Conservation (phyloP, 2,329 filamentous ascomycete species). For the Epichloe brachyelytri region DNA sequence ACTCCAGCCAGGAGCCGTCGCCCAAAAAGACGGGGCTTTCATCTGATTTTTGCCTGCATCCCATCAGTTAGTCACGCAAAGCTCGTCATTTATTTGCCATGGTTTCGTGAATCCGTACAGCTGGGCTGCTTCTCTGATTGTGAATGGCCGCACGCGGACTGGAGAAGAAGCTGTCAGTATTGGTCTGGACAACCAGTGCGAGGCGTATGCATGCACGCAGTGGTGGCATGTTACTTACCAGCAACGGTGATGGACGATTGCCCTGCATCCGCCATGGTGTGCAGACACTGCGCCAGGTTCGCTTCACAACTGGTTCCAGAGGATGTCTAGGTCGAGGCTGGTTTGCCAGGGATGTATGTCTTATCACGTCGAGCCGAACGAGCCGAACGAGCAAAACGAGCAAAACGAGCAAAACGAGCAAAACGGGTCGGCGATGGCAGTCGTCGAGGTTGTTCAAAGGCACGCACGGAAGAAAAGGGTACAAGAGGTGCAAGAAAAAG, state of each 20-base stretch:
- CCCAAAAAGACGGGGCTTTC: conserved; percentile 89
- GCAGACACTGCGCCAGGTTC: neutral
- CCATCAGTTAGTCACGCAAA: conserved; percentile 2
- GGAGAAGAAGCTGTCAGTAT: conserved; percentile 15
- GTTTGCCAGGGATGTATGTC: neutral
- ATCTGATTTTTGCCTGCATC: conserved; percentile 49
- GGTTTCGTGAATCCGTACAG: conserved; percentile 36
- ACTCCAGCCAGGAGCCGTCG: conserved; percentile 87
- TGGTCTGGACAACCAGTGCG: neutral
- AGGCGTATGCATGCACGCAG: neutral
- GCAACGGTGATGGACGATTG: conserved; percentile 46
- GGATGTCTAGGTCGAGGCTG: neutral
- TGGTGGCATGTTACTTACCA: conserved; percentile 23
- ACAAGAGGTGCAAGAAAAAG: conserved; percentile 5
- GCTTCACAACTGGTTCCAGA: neutral
- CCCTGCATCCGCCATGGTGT: conserved; percentile 16
- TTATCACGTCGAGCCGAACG: neutral
- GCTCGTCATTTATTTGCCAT: neutral
- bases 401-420: neutral
- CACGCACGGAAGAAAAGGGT: neutral
- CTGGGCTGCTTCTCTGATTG: conserved; percentile 89
- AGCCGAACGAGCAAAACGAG: neutral
- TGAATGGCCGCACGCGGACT: conserved; percentile 62
- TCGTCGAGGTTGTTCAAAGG: neutral
- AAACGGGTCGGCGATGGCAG: neutral